A percentile compares a stretch with the other conserved stretches of the same genome.
These are phyloP conservation scores for Carex myosuroides DNA, from an alignment of 176 grass and related monocot species.

Conservation along the genomic window DNA sequence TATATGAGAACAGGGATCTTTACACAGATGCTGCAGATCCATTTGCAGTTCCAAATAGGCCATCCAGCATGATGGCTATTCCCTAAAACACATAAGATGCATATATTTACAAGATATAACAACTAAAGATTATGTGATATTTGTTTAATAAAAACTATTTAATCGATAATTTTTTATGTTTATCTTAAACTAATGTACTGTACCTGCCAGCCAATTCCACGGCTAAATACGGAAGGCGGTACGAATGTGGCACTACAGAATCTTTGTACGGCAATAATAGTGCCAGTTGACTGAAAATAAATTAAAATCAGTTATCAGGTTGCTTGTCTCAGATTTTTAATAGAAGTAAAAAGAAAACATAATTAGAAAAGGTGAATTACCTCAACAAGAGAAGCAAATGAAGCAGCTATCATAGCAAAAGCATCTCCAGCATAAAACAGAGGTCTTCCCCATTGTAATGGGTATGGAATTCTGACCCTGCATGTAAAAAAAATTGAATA, in stretches of 20 bases:
- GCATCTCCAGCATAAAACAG: constrained; percentile 66
- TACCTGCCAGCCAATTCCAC: constrained; percentile 97
- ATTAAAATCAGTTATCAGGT: not conserved
- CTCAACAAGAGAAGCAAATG: constrained; percentile 88
- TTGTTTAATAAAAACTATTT: constrained; percentile 1
- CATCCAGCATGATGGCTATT: constrained; percentile 82
- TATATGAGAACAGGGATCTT: constrained; percentile 11
- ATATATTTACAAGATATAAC: constrained; percentile 1
- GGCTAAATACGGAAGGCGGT: constrained; percentile 70
- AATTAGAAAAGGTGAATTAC: constrained; percentile 14
- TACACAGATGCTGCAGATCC: constrained; percentile 93
- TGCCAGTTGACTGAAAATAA: constrained; percentile 73
- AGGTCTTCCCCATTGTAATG: constrained; percentile 93
- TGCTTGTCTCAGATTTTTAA: not conserved
- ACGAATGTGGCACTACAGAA: constrained; percentile 63
- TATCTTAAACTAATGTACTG: not conserved
- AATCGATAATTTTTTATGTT: not conserved
- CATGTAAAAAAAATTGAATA: constrained; percentile 7
- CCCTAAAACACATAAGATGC: constrained; percentile 34
- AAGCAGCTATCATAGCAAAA: constrained; percentile 88
- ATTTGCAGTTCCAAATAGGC: constrained; percentile 71
- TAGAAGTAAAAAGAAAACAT: not conserved
- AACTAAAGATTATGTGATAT: not conserved
- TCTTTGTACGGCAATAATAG: constrained; percentile 58
- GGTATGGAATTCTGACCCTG: constrained; percentile 92